These are phyloP conservation scores for Aeminium ludgeri DNA, from an alignment of 495 filamentous ascomycete species.

Conservation along the genomic window DNA sequence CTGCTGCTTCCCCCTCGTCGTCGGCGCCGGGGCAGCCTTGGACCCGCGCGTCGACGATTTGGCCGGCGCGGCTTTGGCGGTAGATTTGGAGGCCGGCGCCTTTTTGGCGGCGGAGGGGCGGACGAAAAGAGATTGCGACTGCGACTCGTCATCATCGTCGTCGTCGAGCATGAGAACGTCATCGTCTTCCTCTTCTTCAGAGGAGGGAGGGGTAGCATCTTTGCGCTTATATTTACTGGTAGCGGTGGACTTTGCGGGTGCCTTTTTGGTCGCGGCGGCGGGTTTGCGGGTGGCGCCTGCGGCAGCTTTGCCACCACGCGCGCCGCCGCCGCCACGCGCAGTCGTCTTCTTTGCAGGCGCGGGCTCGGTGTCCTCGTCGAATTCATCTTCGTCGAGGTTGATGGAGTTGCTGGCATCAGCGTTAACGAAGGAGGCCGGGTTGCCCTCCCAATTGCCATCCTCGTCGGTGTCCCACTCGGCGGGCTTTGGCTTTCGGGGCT, in stretches of 20 bases:
- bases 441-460: conserved; percentile 71
- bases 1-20: conserved; percentile 33
- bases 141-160: conserved; percentile 45
- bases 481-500: conserved; percentile 54
- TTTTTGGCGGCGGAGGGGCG: conserved; percentile 31
- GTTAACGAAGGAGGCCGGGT: conserved; percentile 49
- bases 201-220: no score
- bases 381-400: conserved; percentile 31
- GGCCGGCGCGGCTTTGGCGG: conserved; percentile 14
- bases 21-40: conserved; percentile 19
- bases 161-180: conserved; percentile 45
- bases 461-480: conserved; percentile 72
- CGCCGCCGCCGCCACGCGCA: conserved; percentile 34
- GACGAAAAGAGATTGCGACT: conserved; percentile 35
- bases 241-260: conserved; percentile 23
- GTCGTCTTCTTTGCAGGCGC: conserved; percentile 19
- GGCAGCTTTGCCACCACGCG: conserved; percentile 32
- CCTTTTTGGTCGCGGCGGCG: conserved; percentile 12
- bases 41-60: conserved; percentile 2
- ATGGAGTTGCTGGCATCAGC: conserved; percentile 37
- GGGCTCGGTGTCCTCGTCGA: conserved; percentile 24
- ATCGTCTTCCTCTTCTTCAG: conserved; percentile 37
- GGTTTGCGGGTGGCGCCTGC: conserved; percentile 17
- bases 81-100: conserved; percentile 22
- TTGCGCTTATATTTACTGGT: conserved; percentile 33